phyloP scores from a whole-genome alignment of 2,329 filamentous ascomycete species.

The Zalaria sp. region DNA sequence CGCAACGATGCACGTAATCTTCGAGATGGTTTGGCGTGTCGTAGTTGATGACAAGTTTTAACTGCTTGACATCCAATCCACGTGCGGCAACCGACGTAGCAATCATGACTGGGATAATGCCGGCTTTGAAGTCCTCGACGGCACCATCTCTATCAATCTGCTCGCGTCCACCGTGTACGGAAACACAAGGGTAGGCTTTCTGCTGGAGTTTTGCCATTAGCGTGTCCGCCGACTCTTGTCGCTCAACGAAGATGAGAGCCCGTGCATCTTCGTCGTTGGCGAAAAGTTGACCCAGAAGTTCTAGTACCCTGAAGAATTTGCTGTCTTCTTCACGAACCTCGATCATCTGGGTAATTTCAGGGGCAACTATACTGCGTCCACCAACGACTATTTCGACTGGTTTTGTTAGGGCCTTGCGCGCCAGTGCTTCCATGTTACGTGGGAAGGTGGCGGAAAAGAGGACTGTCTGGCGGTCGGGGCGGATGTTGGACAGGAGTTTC shows the following conservation, averaged over 20 bases:
- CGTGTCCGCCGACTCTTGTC: slow-evolving; percentile 20
- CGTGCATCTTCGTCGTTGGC: slow-evolving; percentile 79
- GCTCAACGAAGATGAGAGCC: slow-evolving; percentile 49
- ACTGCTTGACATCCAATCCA: slow-evolving; percentile 87
- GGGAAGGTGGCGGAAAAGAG: slow-evolving; percentile 96
- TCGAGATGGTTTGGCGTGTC: slow-evolving; percentile 89
- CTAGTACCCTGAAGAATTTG: slow-evolving; percentile 74
- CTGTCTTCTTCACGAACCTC: slow-evolving; percentile 69
- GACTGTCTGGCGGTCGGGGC: slow-evolving; percentile 85
- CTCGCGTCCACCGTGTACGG: slow-evolving; percentile 87
- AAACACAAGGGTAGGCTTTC: slow-evolving; percentile 83
- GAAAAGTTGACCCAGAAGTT: slow-evolving; percentile 78
- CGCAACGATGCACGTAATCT: slow-evolving; percentile 90
- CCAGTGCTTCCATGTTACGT: slow-evolving; percentile 77
- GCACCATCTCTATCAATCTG: slow-evolving; percentile 87
- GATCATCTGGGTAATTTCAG: slow-evolving; percentile 78
- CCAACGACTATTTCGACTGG: slow-evolving; percentile 89
- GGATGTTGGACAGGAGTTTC: slow-evolving; percentile 85
- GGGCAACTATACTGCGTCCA: slow-evolving; percentile 56
- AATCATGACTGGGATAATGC: slow-evolving; percentile 76
- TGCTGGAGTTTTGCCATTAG: slow-evolving; percentile 59
- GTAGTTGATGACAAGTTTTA: slow-evolving; percentile 93
- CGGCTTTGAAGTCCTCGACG: slow-evolving; percentile 86
- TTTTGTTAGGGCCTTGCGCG: slow-evolving; percentile 72
- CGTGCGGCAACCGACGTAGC: slow-evolving; percentile 92